Conservation (phyloP, 441 rosid genomes). For the Populus tomentosa region DNA sequence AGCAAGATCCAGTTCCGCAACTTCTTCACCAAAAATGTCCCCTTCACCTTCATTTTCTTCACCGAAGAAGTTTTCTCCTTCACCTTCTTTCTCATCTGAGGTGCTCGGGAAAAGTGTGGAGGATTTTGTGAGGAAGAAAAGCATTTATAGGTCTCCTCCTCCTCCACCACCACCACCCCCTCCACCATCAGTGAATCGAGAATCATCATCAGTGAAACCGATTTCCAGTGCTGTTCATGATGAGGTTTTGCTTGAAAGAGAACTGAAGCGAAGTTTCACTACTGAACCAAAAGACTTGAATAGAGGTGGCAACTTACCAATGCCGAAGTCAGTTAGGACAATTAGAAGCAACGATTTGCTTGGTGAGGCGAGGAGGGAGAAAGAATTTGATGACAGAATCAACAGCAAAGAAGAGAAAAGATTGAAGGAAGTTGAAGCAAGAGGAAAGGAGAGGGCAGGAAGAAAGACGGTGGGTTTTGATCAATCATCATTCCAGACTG, state of each 20-base stretch:
- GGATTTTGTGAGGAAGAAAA: conserved; percentile 43
- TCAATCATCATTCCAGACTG: conserved; percentile 21
- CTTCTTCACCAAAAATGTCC: conserved; percentile 31
- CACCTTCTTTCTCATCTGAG: conserved; percentile 35
- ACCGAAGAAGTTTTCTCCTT: conserved; percentile 37
- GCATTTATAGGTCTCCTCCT: conserved; percentile 41
- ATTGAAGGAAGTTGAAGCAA: conserved; percentile 1
- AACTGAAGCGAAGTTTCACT: conserved; percentile 21
- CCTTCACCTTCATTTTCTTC: conserved; percentile 36
- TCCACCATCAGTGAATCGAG: conserved; percentile 16
- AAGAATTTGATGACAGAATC: conserved; percentile 16
- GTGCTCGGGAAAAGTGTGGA: conserved; percentile 37
- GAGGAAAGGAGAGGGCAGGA: conserved; percentile 1
- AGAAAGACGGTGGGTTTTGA: conserved; percentile 19
- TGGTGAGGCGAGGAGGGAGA: conserved; percentile 17
- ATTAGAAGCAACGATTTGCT: conserved; percentile 28
- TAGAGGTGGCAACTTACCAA: conserved; percentile 3
- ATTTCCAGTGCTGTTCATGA: background rate
- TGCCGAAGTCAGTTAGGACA: conserved; percentile 27
- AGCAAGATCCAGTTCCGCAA: conserved; percentile 24
- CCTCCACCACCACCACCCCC: conserved; percentile 64
- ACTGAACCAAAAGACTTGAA: conserved; percentile 22
- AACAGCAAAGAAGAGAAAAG: conserved; percentile 6
- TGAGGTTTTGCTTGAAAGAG: conserved; percentile 19
- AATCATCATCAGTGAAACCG: conserved; percentile 29